Conservation (phyloP, 2,329 filamentous ascomycete species). For the Akanthomyces muscarius region DNA sequence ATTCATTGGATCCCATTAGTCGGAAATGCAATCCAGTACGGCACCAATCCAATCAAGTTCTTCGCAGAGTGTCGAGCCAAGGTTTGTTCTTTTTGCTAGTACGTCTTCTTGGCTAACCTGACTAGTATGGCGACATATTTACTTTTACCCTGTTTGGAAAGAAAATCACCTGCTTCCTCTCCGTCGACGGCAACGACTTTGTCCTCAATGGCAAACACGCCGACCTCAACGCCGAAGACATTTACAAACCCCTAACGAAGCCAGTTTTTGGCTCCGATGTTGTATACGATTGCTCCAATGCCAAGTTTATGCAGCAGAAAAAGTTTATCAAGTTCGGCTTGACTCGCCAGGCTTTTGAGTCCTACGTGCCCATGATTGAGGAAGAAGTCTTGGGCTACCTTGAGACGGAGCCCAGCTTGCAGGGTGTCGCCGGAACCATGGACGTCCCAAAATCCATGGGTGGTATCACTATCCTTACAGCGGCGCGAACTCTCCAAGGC, state of each 20-base stretch:
- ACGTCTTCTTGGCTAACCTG: not conserved
- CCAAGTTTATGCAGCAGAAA: conserved; percentile 86
- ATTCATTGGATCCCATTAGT: conserved; percentile 60
- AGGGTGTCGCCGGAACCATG: conserved; percentile 55
- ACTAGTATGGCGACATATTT: conserved; percentile 49
- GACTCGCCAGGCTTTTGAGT: conserved; percentile 58
- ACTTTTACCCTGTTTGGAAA: conserved; percentile 51
- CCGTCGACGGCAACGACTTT: conserved; percentile 50
- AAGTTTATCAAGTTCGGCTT: conserved; percentile 73
- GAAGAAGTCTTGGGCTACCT: conserved; percentile 65
- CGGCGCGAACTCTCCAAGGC: conserved; percentile 69
- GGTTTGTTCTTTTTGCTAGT: conserved; percentile 39
- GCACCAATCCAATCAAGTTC: conserved; percentile 66
- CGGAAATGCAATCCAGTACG: conserved; percentile 68
- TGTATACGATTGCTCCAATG: conserved; percentile 79
- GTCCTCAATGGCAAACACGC: conserved; percentile 51
- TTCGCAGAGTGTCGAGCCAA: conserved; percentile 62
- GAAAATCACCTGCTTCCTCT: conserved; percentile 48
- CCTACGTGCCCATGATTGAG: conserved; percentile 69
- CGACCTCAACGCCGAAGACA: conserved; percentile 52
- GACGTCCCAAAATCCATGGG: conserved; percentile 66
- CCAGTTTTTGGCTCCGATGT: conserved; percentile 71
- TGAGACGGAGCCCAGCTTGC: conserved; percentile 51
- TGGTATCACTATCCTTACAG: conserved; percentile 79
- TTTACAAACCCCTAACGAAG: conserved; percentile 48